Evolutionary conservation across 352 stramenopile genomes (phyloP).

Genomic region (Pythium dissotocum): DNA sequence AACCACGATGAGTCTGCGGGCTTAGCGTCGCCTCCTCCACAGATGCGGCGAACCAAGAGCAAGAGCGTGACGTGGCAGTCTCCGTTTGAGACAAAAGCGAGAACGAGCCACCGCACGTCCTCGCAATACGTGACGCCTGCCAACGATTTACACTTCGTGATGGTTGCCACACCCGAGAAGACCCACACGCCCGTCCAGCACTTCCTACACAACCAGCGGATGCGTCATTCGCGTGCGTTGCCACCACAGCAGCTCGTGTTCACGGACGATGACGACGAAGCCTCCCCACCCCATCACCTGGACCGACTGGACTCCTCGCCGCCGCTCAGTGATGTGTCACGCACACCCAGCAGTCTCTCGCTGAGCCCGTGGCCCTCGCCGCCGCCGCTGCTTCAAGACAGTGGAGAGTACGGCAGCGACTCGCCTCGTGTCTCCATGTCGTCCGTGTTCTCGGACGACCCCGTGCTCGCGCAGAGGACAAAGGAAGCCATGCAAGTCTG

Average conservation of each 20-base stretch:
- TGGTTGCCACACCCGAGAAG: constrained; percentile 23
- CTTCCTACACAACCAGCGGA: not conserved
- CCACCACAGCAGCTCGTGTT: constrained; percentile 1
- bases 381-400: constrained; percentile 19
- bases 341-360: constrained; percentile 4
- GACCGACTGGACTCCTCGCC: constrained; percentile 20
- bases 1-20: not conserved
- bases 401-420: constrained; percentile 14
- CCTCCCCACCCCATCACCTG: constrained; percentile 13
- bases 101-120: constrained; percentile 10
- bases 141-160: constrained; percentile 22
- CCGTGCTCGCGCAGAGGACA: not conserved
- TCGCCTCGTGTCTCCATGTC: constrained; percentile 21
- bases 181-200: not conserved
- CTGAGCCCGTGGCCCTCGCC: not conserved
- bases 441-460: constrained; percentile 16
- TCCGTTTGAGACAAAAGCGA: constrained; percentile 22
- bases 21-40: not conserved
- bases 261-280: constrained; percentile 2
- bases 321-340: not conserved
- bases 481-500: constrained; percentile 11
- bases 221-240: not conserved
- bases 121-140: not conserved
- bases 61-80: constrained; percentile 30
- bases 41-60: constrained; percentile 16